phyloP scores from a whole-genome alignment of 1,139 yeast species.

The Saccharomyces uvarum region DNA sequence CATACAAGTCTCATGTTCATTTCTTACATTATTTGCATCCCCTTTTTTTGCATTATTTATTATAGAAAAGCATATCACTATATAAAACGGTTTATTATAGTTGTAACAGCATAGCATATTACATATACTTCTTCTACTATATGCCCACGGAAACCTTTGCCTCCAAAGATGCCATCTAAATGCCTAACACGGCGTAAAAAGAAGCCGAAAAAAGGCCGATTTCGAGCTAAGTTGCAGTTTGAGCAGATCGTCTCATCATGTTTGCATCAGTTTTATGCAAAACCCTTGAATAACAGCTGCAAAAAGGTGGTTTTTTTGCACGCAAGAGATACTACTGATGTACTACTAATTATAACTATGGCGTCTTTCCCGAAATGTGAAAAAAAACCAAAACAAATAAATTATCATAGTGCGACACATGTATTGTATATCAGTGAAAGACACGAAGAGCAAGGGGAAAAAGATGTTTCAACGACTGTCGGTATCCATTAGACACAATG shows the following conservation, averaged over 20 bases:
- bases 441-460: slow-evolving; percentile 1
- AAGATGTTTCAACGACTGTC: background rate
- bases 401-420: background rate
- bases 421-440: background rate
- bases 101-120: slow-evolving; percentile 1
- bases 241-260: background rate
- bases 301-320: background rate
- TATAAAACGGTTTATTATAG: background rate
- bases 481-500: slow-evolving; percentile 10
- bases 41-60: background rate
- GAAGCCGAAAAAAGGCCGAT: background rate
- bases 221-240: background rate
- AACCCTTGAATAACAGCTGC: background rate
- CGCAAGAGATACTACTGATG: background rate
- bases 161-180: background rate
- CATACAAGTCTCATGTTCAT: background rate
- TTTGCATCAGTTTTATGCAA: background rate
- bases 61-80: background rate
- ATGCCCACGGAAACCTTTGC: background rate
- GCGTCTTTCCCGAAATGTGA: background rate
- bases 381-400: background rate
- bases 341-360: background rate
- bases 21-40: background rate
- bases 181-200: background rate
- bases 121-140: background rate